phyloP scores from a whole-genome alignment of 352 stramenopile genomes.

The Phytophthora uliginosa region DNA sequence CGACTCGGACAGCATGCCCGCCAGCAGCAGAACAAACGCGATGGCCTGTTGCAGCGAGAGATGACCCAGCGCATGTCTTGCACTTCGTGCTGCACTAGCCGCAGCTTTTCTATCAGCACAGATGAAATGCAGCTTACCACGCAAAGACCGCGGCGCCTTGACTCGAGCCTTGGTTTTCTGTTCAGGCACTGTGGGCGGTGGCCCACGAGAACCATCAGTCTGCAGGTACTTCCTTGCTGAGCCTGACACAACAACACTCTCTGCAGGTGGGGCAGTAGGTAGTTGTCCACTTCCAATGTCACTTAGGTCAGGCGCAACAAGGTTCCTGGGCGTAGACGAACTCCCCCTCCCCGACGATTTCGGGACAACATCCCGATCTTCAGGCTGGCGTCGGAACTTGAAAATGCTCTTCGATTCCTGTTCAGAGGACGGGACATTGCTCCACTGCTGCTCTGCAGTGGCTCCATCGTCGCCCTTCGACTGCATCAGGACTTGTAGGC shows the following conservation, averaged over 20 bases:
- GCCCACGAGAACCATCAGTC: constrained; percentile 2
- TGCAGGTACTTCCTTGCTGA: constrained; percentile 36
- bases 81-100: constrained; percentile 18
- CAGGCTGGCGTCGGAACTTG: constrained; percentile 43
- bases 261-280: constrained; percentile 20
- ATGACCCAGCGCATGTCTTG: constrained; percentile 43
- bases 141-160: constrained; percentile 35
- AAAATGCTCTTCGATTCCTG: constrained; percentile 36
- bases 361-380: constrained; percentile 14
- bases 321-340: constrained; percentile 42
- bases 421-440: constrained; percentile 4
- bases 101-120: constrained; percentile 18
- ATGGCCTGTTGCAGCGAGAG: constrained; percentile 66
- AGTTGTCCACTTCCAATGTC: constrained; percentile 16
- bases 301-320: constrained; percentile 48
- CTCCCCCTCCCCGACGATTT: constrained; percentile 33
- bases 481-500: constrained; percentile 12
- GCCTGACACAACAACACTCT: background rate
- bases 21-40: constrained; percentile 62
- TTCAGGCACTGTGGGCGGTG: background rate
- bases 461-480: background rate
- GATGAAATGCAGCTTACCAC: constrained; percentile 41
- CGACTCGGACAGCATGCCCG: constrained; percentile 71
- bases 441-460: constrained; percentile 10
- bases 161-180: constrained; percentile 14